Base-by-base conservation (phyloP, 371 early-diverging fungal species). In the Mortierella sp. region DNA sequence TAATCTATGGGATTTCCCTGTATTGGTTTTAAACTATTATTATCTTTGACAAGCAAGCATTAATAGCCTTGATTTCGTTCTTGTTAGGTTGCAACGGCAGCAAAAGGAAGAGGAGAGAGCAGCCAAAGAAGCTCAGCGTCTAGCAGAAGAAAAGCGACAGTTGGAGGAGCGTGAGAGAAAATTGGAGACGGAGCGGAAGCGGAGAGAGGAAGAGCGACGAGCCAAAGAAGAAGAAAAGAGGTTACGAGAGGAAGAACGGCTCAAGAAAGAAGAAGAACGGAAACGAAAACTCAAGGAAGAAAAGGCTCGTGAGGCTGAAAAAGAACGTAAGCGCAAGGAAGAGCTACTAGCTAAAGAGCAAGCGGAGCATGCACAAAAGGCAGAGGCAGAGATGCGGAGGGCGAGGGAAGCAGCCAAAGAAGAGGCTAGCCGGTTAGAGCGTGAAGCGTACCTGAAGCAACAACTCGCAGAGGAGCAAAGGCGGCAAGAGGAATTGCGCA, bases 61-160 rank as follows among this genome's bases (percentile, higher is more conserved):
- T 51, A n/a, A 8, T 51, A n/a, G 5, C 18, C n/a, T 51, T 18
- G 5, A 51, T 51, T n/a, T 51, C 45, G 18, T 3, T 5, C 51
- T n/a, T 22, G 20, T 6, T 66, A 81, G 85, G 51, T 64, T 84
- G 62, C 73, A 86, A 67, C 86, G 87, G 40, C 84, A 84, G 32
- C 86, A 88, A 68, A 80, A 77, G 55, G 94, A 94, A 70, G 73
- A 92, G 60, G 93, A 93, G 61, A 83, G 91, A 37, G 83, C 85
- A 30, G 91, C 91, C 65, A 91, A 90, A 61, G 88, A 95, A 81
- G 85, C 77, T 0, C 75, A 77, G 68, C 73, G 73, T 12, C 70
- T 81, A 43, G 83, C 83, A 32, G 83, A 81, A 22, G 83, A 81
- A 45, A 81, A 64, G 43, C 66, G 83, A 28, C 52, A 66, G 18